Evolutionary conservation across 352 stramenopile genomes (phyloP).

Genomic region (Globisporangium cederbergense): DNA sequence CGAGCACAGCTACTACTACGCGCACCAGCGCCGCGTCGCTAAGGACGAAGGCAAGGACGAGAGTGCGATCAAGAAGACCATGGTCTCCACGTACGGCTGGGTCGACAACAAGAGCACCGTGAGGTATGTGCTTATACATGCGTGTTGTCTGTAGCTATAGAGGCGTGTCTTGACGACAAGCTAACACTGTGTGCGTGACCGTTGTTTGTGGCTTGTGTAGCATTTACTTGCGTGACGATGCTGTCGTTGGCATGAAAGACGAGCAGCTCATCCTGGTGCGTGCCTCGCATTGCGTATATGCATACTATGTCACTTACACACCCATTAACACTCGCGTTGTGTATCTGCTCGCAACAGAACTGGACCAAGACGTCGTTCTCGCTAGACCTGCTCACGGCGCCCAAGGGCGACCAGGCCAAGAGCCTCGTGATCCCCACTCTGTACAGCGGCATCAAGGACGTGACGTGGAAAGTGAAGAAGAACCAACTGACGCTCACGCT

Average conservation of each 20-base stretch:
- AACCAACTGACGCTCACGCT: conserved; percentile 70
- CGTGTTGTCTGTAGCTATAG: not conserved
- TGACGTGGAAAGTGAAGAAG: conserved; percentile 53
- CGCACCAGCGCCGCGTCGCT: conserved; percentile 40
- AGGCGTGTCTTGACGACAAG: not conserved
- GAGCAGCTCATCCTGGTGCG: conserved; percentile 67
- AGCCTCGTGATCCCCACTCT: conserved; percentile 74
- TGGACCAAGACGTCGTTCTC: conserved; percentile 79
- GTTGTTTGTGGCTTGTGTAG: conserved; percentile 22
- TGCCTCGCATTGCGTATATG: not conserved
- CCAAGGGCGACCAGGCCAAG: conserved; percentile 39
- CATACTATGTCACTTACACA: not conserved
- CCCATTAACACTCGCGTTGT: conserved; percentile 1
- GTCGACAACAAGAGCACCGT: conserved; percentile 68
- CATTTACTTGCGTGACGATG: conserved; percentile 75
- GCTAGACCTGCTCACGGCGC: conserved; percentile 51
- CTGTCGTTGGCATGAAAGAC: conserved; percentile 43
- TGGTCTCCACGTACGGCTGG: conserved; percentile 78
- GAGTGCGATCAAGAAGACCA: conserved; percentile 37
- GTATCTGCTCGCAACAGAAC: conserved; percentile 33
- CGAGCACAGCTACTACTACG: conserved; percentile 86
- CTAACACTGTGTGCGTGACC: not conserved
- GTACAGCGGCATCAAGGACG: conserved; percentile 63
- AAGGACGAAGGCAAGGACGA: conserved; percentile 19
- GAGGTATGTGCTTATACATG: conserved; percentile 21